Percentiles rank a stretch among this genome's conserved stretches.
These are phyloP conservation scores for Tolypocladium album DNA, from an alignment of 2,329 filamentous ascomycete species.

Conservation along the genomic window DNA sequence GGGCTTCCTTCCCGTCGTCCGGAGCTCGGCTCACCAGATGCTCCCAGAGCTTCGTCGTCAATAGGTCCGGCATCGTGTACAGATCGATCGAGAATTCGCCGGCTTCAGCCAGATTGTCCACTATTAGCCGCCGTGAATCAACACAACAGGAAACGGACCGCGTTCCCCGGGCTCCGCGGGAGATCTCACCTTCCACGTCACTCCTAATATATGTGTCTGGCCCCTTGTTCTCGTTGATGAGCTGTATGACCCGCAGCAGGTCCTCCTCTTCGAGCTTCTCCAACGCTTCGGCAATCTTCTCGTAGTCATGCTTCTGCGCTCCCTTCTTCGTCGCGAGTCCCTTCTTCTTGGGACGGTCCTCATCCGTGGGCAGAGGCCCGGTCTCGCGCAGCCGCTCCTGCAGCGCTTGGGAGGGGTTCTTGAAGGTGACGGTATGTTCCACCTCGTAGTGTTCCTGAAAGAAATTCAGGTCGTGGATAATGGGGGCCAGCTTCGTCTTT, in stretches of 20 bases:
- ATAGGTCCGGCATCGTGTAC: slow-evolving; percentile 84
- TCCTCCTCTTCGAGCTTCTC: slow-evolving; percentile 89
- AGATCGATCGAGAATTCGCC: slow-evolving; percentile 98
- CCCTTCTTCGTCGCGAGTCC: slow-evolving; percentile 67
- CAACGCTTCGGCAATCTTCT: slow-evolving; percentile 89
- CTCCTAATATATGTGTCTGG: slow-evolving; percentile 95
- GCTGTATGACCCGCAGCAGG: slow-evolving; percentile 85
- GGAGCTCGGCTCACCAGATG: slow-evolving; percentile 44
- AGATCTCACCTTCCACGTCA: slow-evolving; percentile 73
- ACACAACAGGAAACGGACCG: slow-evolving; percentile 16
- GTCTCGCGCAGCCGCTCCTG: slow-evolving; percentile 71
- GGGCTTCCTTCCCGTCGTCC: neutral
- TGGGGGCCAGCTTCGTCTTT: slow-evolving; percentile 66
- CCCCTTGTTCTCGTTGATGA: slow-evolving; percentile 96
- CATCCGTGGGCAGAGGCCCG: slow-evolving; percentile 71
- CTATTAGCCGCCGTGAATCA: slow-evolving; percentile 19
- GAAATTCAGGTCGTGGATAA: slow-evolving; percentile 91
- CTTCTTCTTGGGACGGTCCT: slow-evolving; percentile 49
- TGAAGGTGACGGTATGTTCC: slow-evolving; percentile 73
- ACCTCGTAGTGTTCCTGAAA: slow-evolving; percentile 69
- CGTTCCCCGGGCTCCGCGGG: neutral
- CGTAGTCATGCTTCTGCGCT: slow-evolving; percentile 68
- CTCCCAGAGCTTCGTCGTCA: slow-evolving; percentile 94
- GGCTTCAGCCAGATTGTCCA: slow-evolving; percentile 38
- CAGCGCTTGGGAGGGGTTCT: slow-evolving; percentile 84